Base-by-base conservation (phyloP, 2,329 filamentous ascomycete genomes). In the Colletotrichum eremochloae region DNA sequence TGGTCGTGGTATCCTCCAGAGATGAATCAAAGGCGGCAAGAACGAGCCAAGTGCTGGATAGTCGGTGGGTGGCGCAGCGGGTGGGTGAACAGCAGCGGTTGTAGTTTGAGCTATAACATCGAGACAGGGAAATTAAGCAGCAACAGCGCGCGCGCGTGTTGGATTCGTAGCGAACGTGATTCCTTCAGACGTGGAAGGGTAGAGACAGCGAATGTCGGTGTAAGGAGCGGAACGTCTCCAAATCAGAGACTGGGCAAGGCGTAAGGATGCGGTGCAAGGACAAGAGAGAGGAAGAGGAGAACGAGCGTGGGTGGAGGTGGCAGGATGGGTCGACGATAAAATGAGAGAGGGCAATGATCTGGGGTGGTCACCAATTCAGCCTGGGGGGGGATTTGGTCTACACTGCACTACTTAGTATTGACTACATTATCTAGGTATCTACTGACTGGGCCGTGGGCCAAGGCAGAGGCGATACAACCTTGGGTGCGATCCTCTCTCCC, bases 241-340 rank as follows among this genome's bases (percentile, higher is more conserved):
- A 53, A 71, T 24, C 38, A 64, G 71, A 67, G 71, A 71, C 71
- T 67, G 50, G 63, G 50, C 67, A 71, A 67, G 62, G 67, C 68
- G 68, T 67, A 73, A 67, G 71, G 68, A 67, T 71, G 50, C 63
- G 67, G 57, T 70, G 68, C 67, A 67, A 73, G 71, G 71, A 73
- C 62, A 71, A 71, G 63, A 71, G 68, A 62, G 46, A 57, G 68
- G 44, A 60, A 67, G 67, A 67, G 68, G 68, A 71, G 71, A 71
- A 73, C 15, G 56, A 61, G 52, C 56, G 52, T 29, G 53, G 56
- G 68, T 67, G 62, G 71, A 71, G 67, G 68, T 62, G 38, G 50
- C 62, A 71, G 68, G 71, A 73, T 72, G 70, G 70, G 70, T 63
- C 70, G 70, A 72, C 67, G 70, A 72, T 70, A 48, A 70, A 72